Evolutionary conservation across 2,329 filamentous ascomycete species (phyloP).

Genomic region (Paraphaeosphaeria sporulosa): DNA sequence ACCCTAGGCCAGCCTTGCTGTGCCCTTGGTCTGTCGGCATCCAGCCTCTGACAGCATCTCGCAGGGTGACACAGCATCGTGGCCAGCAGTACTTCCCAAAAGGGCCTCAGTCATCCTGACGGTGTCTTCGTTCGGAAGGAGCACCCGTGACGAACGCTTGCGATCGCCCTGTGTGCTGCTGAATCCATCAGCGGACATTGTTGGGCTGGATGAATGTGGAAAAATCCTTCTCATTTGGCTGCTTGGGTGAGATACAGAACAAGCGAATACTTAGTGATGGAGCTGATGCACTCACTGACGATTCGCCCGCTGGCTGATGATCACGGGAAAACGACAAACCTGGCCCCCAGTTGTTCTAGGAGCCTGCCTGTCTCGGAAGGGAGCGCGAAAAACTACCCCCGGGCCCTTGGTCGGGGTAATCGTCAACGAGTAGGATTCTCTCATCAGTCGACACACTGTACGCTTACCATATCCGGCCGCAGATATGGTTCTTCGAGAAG

Average conservation of each 20-base stretch:
- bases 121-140: not conserved
- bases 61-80: constrained; percentile 1
- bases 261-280: not conserved
- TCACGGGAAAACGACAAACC: constrained; percentile 6
- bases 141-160: not conserved
- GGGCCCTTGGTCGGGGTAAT: constrained; percentile 2
- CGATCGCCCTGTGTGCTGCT: not conserved
- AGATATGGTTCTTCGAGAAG: constrained; percentile 11
- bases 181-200: constrained; percentile 9
- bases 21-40: not conserved
- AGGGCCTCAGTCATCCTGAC: not conserved
- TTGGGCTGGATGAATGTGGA: not conserved
- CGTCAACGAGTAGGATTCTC: constrained; percentile 1
- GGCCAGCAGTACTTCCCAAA: not conserved
- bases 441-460: not conserved
- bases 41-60: not conserved
- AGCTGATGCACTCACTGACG: not conserved
- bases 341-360: constrained; percentile 1
- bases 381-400: constrained; percentile 1
- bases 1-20: constrained; percentile 10
- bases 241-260: constrained; percentile 1
- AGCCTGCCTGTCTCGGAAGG: constrained; percentile 11
- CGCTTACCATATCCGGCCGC: constrained; percentile 8
- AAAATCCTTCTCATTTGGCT: not conserved
- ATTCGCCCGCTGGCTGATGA: constrained; percentile 2